A percentile compares a stretch with the other conserved stretches of the same genome.
phyloP scores from a whole-genome alignment of 2,329 filamentous ascomycete genomes.

The Colletotrichum tropicale region DNA sequence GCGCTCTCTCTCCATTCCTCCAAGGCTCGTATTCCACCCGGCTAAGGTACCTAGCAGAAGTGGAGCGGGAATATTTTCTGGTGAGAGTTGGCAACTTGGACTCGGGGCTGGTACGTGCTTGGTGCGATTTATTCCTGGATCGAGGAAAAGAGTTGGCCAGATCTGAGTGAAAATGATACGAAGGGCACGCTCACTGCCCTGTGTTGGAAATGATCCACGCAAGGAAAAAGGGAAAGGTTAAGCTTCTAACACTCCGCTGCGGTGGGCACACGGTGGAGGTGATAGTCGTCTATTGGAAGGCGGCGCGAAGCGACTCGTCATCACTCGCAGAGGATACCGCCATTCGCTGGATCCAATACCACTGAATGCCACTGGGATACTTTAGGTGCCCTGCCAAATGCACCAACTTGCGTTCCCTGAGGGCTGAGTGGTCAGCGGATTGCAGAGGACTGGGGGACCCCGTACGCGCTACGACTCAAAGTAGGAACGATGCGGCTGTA shows the following conservation, averaged over 20 bases:
- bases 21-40: conserved; percentile 14
- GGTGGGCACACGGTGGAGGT: background rate
- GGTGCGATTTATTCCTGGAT: conserved; percentile 14
- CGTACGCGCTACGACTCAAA: background rate
- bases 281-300: background rate
- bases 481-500: conserved; percentile 1
- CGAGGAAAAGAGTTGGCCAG: background rate
- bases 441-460: background rate
- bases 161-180: background rate
- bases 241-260: conserved; percentile 17
- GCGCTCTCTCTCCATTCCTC: background rate
- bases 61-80: background rate
- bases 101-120: background rate
- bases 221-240: conserved; percentile 4
- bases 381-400: background rate
- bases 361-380: background rate
- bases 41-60: background rate
- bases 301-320: conserved; percentile 1
- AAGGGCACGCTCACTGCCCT: background rate
- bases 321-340: background rate
- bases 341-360: background rate
- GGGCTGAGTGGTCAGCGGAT: background rate
- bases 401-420: background rate
- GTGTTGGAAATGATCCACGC: conserved; percentile 7
- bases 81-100: background rate